These are phyloP conservation scores for Coniochaeta hoffmannii DNA, from an alignment of 2,329 filamentous ascomycete species.

Conservation along the genomic window DNA sequence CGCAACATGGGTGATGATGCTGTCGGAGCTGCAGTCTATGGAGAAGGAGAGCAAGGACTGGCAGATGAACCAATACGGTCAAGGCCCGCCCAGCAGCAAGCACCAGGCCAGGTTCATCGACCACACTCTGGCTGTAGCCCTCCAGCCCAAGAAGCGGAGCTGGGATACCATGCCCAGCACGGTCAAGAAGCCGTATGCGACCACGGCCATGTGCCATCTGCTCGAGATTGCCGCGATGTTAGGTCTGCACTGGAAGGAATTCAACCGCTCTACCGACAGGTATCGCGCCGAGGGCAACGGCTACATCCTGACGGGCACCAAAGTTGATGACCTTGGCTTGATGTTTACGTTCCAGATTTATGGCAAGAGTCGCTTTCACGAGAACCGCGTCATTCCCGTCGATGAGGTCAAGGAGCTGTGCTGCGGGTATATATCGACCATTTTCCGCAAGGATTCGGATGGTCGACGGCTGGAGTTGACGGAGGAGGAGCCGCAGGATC, in stretches of 20 bases:
- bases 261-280: slow-evolving; percentile 41
- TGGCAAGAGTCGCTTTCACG: slow-evolving; percentile 38
- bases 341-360: slow-evolving; percentile 47
- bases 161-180: slow-evolving; percentile 45
- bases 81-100: slow-evolving; percentile 10
- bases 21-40: slow-evolving; percentile 43
- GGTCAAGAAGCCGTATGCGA: slow-evolving; percentile 42
- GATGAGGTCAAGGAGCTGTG: slow-evolving; percentile 46
- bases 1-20: slow-evolving; percentile 45
- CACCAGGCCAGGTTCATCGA: slow-evolving; percentile 10
- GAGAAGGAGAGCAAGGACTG: slow-evolving; percentile 39
- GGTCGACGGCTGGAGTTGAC: slow-evolving; percentile 28
- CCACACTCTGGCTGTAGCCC: slow-evolving; percentile 36
- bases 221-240: slow-evolving; percentile 46
- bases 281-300: slow-evolving; percentile 51
- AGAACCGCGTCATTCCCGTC: slow-evolving; percentile 44
- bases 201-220: slow-evolving; percentile 47
- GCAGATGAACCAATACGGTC: slow-evolving; percentile 26
- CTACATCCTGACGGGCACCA: slow-evolving; percentile 39
- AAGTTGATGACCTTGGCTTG: slow-evolving; percentile 41
- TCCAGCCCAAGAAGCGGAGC: slow-evolving; percentile 36
- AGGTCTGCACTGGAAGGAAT: slow-evolving; percentile 52
- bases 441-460: slow-evolving; percentile 36
- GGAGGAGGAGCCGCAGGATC: slow-evolving; percentile 32
- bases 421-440: slow-evolving; percentile 48